Conservation (phyloP, 441 rosid genomes). For the Gossypium lobatum region DNA sequence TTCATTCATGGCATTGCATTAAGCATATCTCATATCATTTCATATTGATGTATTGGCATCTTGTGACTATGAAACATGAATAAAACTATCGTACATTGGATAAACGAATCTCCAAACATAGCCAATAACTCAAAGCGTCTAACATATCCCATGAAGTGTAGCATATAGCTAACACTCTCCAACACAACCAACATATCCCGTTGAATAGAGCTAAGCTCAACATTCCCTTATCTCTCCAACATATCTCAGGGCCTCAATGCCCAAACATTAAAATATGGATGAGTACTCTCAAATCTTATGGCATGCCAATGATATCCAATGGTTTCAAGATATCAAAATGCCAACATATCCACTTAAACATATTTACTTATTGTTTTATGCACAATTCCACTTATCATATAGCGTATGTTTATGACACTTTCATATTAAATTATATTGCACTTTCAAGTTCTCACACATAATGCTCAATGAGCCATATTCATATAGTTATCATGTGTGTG, state of each 20-base stretch:
- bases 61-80: neutral
- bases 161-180: neutral
- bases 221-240: neutral
- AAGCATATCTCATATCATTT: neutral
- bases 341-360: neutral
- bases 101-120: no score
- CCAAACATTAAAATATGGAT: neutral
- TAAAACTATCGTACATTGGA: neutral
- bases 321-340: neutral
- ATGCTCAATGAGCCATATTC: neutral
- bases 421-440: neutral
- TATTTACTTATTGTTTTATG: no score
- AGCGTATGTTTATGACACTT: neutral
- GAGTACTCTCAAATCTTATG: neutral
- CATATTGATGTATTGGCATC: neutral
- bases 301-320: neutral
- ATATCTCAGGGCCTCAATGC: neutral
- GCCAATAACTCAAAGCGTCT: neutral
- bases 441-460: neutral
- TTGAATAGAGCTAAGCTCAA: neutral
- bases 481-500: neutral
- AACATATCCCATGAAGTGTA: neutral
- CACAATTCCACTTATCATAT: neutral
- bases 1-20: neutral
- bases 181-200: neutral